Percentiles rank a stretch among this genome's conserved stretches.
Conservation (phyloP, 2,329 filamentous ascomycete species). For the Xylaria sp. region DNA sequence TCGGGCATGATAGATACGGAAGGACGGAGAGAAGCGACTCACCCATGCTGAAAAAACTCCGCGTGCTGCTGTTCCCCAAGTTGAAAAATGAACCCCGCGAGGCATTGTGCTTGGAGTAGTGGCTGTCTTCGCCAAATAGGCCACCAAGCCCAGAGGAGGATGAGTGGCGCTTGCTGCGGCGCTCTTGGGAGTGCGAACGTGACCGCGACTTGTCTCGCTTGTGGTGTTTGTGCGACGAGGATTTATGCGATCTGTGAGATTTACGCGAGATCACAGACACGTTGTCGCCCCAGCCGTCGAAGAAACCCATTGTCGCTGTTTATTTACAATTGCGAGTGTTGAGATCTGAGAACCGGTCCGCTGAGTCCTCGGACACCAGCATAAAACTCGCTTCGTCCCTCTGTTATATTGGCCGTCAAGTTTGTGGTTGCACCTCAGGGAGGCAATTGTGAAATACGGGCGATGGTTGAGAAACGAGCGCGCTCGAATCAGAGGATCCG, state of each 20-base stretch:
- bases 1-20: background rate
- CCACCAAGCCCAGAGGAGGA: conserved; percentile 36
- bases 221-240: conserved; percentile 45
- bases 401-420: background rate
- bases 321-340: background rate
- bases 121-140: conserved; percentile 41
- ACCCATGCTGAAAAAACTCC: conserved; percentile 51
- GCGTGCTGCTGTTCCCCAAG: conserved; percentile 48
- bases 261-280: conserved; percentile 51
- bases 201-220: conserved; percentile 43
- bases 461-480: background rate
- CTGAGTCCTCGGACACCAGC: background rate
- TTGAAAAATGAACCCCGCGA: conserved; percentile 48
- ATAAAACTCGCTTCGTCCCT: background rate
- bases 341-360: background rate
- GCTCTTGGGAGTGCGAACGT: conserved; percentile 37
- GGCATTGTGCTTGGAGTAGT: conserved; percentile 44
- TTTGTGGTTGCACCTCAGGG: background rate
- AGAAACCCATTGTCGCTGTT: conserved; percentile 47
- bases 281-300: conserved; percentile 48
- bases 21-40: conserved; percentile 25
- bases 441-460: conserved; percentile 5
- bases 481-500: conserved; percentile 15
- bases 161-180: conserved; percentile 48
- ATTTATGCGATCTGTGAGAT: conserved; percentile 41